phyloP scores from a whole-genome alignment of 176 grass and related monocot species.

The Elymus sibiricus region DNA sequence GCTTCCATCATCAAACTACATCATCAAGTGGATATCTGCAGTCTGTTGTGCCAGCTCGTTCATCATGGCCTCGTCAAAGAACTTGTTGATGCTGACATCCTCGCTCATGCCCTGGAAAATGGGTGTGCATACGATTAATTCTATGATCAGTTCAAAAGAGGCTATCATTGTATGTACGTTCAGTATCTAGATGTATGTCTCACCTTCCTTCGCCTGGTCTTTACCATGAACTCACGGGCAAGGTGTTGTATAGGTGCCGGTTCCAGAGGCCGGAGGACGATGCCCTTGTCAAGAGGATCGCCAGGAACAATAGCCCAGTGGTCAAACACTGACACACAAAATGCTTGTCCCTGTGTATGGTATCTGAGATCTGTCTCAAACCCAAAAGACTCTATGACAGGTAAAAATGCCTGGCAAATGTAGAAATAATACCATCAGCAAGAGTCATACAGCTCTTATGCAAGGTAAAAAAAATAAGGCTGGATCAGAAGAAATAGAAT shows the following conservation, averaged over 20 bases:
- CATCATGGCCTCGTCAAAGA: conserved; percentile 98
- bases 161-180: background rate
- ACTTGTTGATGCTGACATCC: conserved; percentile 96
- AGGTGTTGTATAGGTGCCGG: conserved; percentile 92
- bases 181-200: conserved; percentile 4
- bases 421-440: conserved; percentile 10
- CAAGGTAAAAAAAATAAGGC: background rate
- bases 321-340: conserved; percentile 92
- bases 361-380: conserved; percentile 96
- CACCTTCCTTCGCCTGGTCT: conserved; percentile 83
- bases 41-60: conserved; percentile 94
- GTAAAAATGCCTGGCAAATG: conserved; percentile 80
- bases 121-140: background rate
- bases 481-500: conserved; percentile 4
- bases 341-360: conserved; percentile 97
- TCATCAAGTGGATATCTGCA: conserved; percentile 82
- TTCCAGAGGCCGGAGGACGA: conserved; percentile 80
- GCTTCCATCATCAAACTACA: conserved; percentile 32
- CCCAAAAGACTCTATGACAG: conserved; percentile 98
- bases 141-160: background rate
- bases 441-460: background rate
- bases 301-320: conserved; percentile 99
- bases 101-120: conserved; percentile 94
- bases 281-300: conserved; percentile 92
- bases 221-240: conserved; percentile 98